These are phyloP conservation scores for Rostrohypoxylon terebratum DNA, from an alignment of 495 filamentous ascomycete genomes.

Conservation along the genomic window DNA sequence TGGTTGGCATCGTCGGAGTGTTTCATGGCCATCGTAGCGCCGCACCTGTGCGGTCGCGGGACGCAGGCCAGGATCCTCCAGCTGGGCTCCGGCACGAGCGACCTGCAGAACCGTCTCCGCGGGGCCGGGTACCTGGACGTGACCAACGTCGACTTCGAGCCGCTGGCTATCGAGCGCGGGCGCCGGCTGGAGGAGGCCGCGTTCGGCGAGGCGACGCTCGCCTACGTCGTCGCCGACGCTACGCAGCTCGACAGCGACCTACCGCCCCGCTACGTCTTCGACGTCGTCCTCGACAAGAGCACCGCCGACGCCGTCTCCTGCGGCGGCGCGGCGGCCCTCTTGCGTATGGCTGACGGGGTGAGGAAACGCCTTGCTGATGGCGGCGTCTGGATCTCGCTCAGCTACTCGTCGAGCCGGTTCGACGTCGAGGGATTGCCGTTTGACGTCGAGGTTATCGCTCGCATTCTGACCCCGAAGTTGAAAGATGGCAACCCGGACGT, in stretches of 20 bases:
- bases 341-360: constrained; percentile 47
- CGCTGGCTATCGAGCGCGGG: constrained; percentile 52
- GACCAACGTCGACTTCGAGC: constrained; percentile 59
- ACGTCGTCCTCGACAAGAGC: constrained; percentile 57
- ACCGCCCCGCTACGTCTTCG: constrained; percentile 22
- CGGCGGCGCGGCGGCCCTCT: constrained; percentile 46
- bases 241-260: constrained; percentile 44
- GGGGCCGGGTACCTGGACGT: constrained; percentile 48
- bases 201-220: constrained; percentile 53
- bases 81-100: constrained; percentile 57
- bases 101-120: constrained; percentile 55
- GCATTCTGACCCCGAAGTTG: constrained; percentile 50
- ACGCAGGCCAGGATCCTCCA: constrained; percentile 49
- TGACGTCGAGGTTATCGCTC: constrained; percentile 49
- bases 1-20: constrained; percentile 53
- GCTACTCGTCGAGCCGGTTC: constrained; percentile 54
- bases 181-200: constrained; percentile 46
- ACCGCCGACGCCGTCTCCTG: constrained; percentile 58
- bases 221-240: constrained; percentile 53
- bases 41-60: constrained; percentile 39
- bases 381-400: constrained; percentile 57
- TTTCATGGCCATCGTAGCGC: constrained; percentile 51
- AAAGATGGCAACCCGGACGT: constrained; percentile 54
- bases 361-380: constrained; percentile 38
- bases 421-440: constrained; percentile 48